phyloP scores from a whole-genome alignment of 768 basidiomycete genomes.

The Leucocoprinus leucothites region DNA sequence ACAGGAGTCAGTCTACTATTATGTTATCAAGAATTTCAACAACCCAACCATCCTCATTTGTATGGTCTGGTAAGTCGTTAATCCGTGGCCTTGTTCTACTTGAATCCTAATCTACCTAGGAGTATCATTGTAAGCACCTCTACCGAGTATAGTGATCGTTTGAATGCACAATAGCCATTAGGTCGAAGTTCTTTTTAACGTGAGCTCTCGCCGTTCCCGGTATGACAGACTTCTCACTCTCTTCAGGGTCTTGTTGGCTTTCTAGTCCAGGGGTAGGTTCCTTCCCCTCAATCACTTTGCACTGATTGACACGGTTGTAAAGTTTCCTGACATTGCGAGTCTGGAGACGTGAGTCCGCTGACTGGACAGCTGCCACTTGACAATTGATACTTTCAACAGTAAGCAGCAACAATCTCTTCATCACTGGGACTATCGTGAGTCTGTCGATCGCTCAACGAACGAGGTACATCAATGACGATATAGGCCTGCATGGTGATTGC shows the following conservation, averaged over 20 bases:
- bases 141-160: not conserved
- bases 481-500: conserved; percentile 43
- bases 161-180: conserved; percentile 19
- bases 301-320: not conserved
- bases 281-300: not conserved
- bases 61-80: conserved; percentile 44
- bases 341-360: conserved; percentile 35
- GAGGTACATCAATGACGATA: not conserved
- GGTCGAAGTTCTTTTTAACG: conserved; percentile 60
- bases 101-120: conserved; percentile 25
- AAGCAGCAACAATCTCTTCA: conserved; percentile 42
- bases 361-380: not conserved
- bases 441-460: not conserved
- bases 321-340: conserved; percentile 44
- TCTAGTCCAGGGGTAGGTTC: conserved; percentile 48
- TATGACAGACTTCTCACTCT: not conserved
- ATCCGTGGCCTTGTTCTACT: not conserved
- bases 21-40: conserved; percentile 50
- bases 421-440: conserved; percentile 42
- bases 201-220: conserved; percentile 20
- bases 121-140: conserved; percentile 43
- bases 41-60: conserved; percentile 33
- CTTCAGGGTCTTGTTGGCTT: conserved; percentile 49
- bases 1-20: conserved; percentile 43
- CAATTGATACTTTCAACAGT: conserved; percentile 27